These are phyloP conservation scores for Trypanosoma caninum DNA, from an alignment of 208 protist genomes.

Conservation along the genomic window DNA sequence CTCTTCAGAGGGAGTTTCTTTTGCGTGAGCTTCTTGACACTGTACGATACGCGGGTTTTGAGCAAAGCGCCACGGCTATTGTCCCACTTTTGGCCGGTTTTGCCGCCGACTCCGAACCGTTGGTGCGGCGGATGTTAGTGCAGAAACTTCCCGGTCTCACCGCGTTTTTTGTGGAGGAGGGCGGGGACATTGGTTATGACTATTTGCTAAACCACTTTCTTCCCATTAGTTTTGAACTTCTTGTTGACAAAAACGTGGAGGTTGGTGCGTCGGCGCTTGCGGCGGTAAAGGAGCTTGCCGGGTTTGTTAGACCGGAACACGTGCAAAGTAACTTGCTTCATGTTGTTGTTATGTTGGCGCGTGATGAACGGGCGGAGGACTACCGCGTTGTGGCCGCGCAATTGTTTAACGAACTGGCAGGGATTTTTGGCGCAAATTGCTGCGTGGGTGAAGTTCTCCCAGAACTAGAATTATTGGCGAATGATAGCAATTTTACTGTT, in stretches of 20 bases:
- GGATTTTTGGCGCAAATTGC: slow-evolving; percentile 64
- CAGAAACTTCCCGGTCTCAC: slow-evolving; percentile 86
- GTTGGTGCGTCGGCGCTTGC: slow-evolving; percentile 85
- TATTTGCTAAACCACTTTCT: slow-evolving; percentile 82
- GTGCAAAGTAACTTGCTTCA: slow-evolving; percentile 84
- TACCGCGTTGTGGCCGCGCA: slow-evolving; percentile 92
- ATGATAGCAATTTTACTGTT: slow-evolving; percentile 89
- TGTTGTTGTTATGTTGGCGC: slow-evolving; percentile 88
- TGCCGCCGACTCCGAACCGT: slow-evolving; percentile 85
- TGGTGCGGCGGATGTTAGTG: slow-evolving; percentile 89
- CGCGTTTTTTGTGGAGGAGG: slow-evolving; percentile 69
- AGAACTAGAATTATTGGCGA: slow-evolving; percentile 82
- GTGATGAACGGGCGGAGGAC: slow-evolving; percentile 94
- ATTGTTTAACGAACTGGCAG: slow-evolving; percentile 87
- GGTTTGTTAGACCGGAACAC: slow-evolving; percentile 78
- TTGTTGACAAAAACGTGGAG: slow-evolving; percentile 94
- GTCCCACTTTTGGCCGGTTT: slow-evolving; percentile 88
- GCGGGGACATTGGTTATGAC: slow-evolving; percentile 79
- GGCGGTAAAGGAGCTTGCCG: slow-evolving; percentile 77
- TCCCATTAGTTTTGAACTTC: slow-evolving; percentile 91
- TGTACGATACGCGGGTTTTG: slow-evolving; percentile 75
- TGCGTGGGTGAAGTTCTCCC: slow-evolving; percentile 71
- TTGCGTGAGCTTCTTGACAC: slow-evolving; percentile 86
- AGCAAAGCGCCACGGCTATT: slow-evolving; percentile 68
- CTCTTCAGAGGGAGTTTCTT: slow-evolving; percentile 84